Base-by-base conservation (phyloP, 192 early-diverging fungal species). In the Umbelopsis sp. region DNA sequence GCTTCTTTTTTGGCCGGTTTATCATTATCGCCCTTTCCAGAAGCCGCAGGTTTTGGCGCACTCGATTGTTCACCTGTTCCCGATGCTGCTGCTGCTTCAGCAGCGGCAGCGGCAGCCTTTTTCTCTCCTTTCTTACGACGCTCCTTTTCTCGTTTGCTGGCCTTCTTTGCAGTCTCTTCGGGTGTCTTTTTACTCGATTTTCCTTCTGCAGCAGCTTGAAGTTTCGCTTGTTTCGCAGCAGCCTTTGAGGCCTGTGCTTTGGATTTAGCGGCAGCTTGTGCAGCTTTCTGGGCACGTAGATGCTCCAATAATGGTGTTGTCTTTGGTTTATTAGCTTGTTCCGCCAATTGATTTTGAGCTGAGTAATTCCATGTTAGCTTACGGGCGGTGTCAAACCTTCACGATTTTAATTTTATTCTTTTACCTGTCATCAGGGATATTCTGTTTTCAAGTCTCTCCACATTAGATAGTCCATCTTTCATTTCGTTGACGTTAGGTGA, bases 291-390 rank as follows among this genome's bases (percentile, higher is more conserved):
- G 21, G 90, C 87, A 32, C 92, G 86, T 9, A 94, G 71, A 66
- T 88, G 84, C 54, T 94, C 92, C 47, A 94, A 71, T 16, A 94
- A 72, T 21, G 92, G 92, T 0, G 92, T 94, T 21, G 91, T 88
- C 68, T 91, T 91, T 50, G 89, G 90, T 47, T 88, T 88, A 41
- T 78, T 75, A 2, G 76, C 56, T 70, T 72, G 69, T 29, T 73
- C 81, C 17, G 71, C 69, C 36, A 73, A 72, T 10, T 77, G 50
- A 25, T 77, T 65, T 75, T 81, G 68, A 14, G 81, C 76, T 84
- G 38, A 11, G 38, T 41, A 1, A 71, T 41, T 70, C 41, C 0
- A 1, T 34, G n/a, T 29, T 44, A 45, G 16, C 1, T 24, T 51
- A 22, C 45, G n/a, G 36, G 16, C 16, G 22, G 0, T 12, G 3